Base-by-base conservation (phyloP, 164 flowering plant species). In the Chimonanthus praecox region DNA sequence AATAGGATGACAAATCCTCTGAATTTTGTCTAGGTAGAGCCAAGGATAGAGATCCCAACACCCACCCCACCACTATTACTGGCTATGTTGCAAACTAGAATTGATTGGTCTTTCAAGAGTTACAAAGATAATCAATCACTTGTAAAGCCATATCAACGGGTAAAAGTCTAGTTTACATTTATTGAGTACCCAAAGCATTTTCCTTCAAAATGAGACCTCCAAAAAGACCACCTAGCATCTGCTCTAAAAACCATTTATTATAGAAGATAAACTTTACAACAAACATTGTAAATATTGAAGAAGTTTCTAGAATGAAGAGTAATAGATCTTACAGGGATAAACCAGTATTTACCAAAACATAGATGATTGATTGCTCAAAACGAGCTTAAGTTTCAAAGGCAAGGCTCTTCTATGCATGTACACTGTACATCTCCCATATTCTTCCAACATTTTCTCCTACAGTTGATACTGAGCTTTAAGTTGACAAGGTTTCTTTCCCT, bases 361-460 rank as follows among this genome's bases (percentile, higher is more conserved):
- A 18, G 54, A 58, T 51, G 49, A 66, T 66, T 66, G 49, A 62
- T 62, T 33, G 33, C 13, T 33, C 65, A 62, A 33, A 16, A 62
- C 7, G n/a, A 62, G 65, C n/a, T 16, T 33, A 33, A 54, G 60
- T 54, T 10, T 54, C 10, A 44, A 9, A 44, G 16, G 20, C 45
- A 58, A 70, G 16, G 20, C 64, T 15, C 45, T 43, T 58, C 5
- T 70, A 45, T 20, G 65, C 13, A 58, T 21, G 64, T 70, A 58
- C 46, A 54, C 72, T 70, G 72, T 58, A 70, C 65, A 70, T 58
- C 61, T 43, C 64, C 49, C 49, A 58, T 48, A 47, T 9, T 66
- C 47, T 13, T 44, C 13, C 48, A 66, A 33, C 4, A 44, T 66
- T 45, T 44, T 66, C 47, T 46, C 9, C 47, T 13, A 15, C 13